Evolutionary conservation across 1,284 basidiomycete species (phyloP), one percentile per base, ranked within the genome.

Genomic region (Moesziomyces antarcticus): DNA sequence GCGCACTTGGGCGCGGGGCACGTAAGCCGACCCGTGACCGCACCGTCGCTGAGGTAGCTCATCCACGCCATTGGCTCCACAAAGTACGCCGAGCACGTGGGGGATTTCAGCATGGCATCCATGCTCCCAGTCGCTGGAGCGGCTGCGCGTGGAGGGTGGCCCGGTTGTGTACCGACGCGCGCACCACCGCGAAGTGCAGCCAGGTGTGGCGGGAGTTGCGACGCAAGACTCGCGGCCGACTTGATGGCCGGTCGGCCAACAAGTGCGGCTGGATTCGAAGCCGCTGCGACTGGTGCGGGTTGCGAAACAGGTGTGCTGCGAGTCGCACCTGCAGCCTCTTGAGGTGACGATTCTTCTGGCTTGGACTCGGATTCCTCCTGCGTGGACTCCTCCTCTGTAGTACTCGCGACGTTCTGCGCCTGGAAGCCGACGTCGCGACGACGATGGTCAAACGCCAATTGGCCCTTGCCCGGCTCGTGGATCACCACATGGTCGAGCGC

Each of bases 11-110:
- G 88, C 82, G 94, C 95, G 1, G 96, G 96, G 81, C 96, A 99
- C 1, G 89, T 77, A 61, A 99, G 91, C 87, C 94, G 95, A 5
- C 96, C 96, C 0, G 90, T 88, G 22, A 96, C 86, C 48, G 90
- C 87, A 0, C 94, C 95, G 13, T 86, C 85, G 43, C 89, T 87
- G 9, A 97, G 87, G 73, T 90, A 88, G 3, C 93, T 90, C 96
- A 99, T 99, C 96, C 96, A 99, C 77, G 91, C 91, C 88, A 97
- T 91, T 89, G 95, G 94, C 84, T 99, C 96, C 50, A 97, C 90
- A 84, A 97, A 98, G 85, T 98, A 98, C 8, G 93, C 93, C 2
- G 93, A 95, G 85, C 94, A 98, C 79, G 91, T 90, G 4, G 89
- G 85, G 8, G 77, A 74, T 44, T 75, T 79, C 1, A 83, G 63